These are phyloP conservation scores for Oehlia diaphana DNA, from an alignment of 192 early-diverging fungal species.

Conservation along the genomic window DNA sequence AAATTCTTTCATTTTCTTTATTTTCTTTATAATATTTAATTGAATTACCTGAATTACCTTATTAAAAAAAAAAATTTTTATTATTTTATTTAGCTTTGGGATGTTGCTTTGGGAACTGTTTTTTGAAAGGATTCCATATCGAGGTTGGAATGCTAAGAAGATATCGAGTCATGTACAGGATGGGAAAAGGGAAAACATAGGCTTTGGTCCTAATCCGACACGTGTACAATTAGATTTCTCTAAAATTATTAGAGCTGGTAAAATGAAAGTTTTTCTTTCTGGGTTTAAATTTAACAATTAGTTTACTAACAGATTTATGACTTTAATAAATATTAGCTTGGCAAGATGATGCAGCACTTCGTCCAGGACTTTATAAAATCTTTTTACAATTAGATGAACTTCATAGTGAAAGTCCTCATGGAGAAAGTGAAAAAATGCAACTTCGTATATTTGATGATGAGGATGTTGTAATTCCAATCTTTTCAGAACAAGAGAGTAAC, in stretches of 20 bases:
- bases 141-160: not conserved
- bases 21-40: not conserved
- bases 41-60: not conserved
- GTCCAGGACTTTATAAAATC: conserved; percentile 10
- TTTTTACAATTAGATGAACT: conserved; percentile 19
- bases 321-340: not conserved
- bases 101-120: conserved; percentile 21
- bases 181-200: conserved; percentile 3
- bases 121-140: conserved; percentile 15
- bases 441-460: conserved; percentile 2
- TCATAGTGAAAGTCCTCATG: not conserved
- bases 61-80: not conserved
- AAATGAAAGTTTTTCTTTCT: not conserved
- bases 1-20: not conserved
- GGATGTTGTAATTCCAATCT: not conserved
- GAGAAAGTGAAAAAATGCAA: not conserved
- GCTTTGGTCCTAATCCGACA: not conserved
- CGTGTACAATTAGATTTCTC: not conserved
- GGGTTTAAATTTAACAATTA: not conserved
- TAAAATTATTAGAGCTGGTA: conserved; percentile 23
- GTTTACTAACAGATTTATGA: not conserved
- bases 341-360: conserved; percentile 19
- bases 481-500: not conserved
- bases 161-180: conserved; percentile 20
- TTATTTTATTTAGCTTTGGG: conserved; percentile 15